These are phyloP conservation scores for Naematelia encephala DNA, from an alignment of 768 basidiomycete genomes.

Conservation along the genomic window DNA sequence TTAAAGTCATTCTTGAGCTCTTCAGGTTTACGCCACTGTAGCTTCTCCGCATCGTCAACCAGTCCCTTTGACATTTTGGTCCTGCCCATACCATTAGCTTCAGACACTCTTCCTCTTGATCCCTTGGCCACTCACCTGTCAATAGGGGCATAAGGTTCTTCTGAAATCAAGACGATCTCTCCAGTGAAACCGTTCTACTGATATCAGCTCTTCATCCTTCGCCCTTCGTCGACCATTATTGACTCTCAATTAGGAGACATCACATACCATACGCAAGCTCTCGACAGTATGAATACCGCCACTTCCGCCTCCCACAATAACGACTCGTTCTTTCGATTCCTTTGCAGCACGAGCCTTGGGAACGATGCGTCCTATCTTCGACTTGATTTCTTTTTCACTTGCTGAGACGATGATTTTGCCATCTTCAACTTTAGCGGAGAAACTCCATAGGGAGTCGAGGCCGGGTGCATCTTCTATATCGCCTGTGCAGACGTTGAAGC, in stretches of 20 bases:
- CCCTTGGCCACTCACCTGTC: slow-evolving; percentile 62
- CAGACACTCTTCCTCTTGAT: slow-evolving; percentile 3
- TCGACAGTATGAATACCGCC: slow-evolving; percentile 74
- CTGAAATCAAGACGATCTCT: slow-evolving; percentile 74
- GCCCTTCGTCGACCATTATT: neutral
- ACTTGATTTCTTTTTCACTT: slow-evolving; percentile 61
- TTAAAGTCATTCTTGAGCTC: slow-evolving; percentile 65
- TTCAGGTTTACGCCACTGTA: slow-evolving; percentile 68
- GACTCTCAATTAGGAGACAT: neutral
- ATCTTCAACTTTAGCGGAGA: slow-evolving; percentile 61
- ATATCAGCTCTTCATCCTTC: slow-evolving; percentile 4
- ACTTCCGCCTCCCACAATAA: slow-evolving; percentile 83
- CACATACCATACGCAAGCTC: slow-evolving; percentile 70
- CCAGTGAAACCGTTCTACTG: slow-evolving; percentile 72
- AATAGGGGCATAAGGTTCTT: slow-evolving; percentile 75
- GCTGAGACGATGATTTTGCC: slow-evolving; percentile 80
- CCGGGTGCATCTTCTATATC: slow-evolving; percentile 78
- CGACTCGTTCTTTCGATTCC: slow-evolving; percentile 58
- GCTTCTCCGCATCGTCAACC: slow-evolving; percentile 69
- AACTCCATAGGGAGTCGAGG: slow-evolving; percentile 72
- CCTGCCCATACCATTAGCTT: slow-evolving; percentile 55
- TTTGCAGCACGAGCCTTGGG: slow-evolving; percentile 52
- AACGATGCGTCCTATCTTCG: slow-evolving; percentile 64
- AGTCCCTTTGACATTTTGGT: slow-evolving; percentile 88
- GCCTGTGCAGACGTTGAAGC: slow-evolving; percentile 73